Evolutionary conservation across 805 yeast species (phyloP).

Genomic region (Maudiozyma saulgeensis): DNA sequence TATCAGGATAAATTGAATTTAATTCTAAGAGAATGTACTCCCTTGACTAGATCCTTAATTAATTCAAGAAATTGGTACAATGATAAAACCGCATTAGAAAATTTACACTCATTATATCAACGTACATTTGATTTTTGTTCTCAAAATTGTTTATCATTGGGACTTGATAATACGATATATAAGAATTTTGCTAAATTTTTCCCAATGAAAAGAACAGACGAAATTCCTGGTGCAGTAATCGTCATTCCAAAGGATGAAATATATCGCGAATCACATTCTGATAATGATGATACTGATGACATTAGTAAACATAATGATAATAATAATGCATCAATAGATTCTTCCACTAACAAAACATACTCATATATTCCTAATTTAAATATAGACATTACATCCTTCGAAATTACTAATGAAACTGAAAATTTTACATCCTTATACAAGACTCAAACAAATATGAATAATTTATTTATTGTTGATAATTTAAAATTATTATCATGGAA

Average conservation of each 20-base stretch:
- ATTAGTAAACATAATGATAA: neutral
- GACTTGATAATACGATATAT: neutral
- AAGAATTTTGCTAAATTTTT: neutral
- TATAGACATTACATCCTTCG: neutral
- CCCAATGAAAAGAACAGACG: neutral
- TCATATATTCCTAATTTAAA: neutral
- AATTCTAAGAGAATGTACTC: slow-evolving; percentile 11
- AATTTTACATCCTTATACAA: neutral
- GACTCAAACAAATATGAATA: neutral
- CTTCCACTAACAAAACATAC: no score
- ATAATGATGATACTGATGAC: neutral
- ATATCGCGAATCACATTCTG: neutral
- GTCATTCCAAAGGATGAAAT: neutral
- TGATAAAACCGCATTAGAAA: neutral
- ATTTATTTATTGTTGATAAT: neutral
- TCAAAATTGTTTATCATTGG: neutral
- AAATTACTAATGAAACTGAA: neutral
- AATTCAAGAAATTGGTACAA: neutral
- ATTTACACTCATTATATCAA: neutral
- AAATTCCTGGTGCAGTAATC: neutral
- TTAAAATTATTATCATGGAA: neutral
- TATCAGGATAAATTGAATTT: slow-evolving; percentile 17
- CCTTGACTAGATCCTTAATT: neutral
- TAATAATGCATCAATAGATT: neutral
- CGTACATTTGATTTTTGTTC: neutral